phyloP scores from a whole-genome alignment of 108 stramenopile species.

The Seminavis robusta region DNA sequence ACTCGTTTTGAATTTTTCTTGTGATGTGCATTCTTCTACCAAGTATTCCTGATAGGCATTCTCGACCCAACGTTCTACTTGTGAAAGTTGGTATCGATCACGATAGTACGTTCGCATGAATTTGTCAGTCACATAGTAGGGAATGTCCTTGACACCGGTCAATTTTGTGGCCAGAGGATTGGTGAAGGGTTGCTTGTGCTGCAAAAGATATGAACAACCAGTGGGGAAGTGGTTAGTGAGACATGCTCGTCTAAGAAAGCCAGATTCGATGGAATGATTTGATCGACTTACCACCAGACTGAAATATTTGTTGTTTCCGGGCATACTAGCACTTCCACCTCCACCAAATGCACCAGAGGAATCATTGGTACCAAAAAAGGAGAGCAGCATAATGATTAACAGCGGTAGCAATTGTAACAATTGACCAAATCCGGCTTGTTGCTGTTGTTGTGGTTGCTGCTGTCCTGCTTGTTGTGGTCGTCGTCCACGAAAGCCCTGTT shows the following conservation, averaged over 20 bases:
- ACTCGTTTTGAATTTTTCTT: constrained; percentile 59
- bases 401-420: constrained; percentile 71
- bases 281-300: constrained; percentile 64
- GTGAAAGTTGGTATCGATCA: constrained; percentile 84
- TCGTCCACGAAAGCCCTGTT: constrained; percentile 4
- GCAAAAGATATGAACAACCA: constrained; percentile 1
- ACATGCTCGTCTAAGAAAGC: neutral
- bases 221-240: no score
- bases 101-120: constrained; percentile 76
- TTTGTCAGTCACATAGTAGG: constrained; percentile 79
- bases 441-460: constrained; percentile 26
- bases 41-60: constrained; percentile 72
- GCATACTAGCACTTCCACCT: constrained; percentile 8
- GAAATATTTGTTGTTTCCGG: constrained; percentile 72
- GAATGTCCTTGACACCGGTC: constrained; percentile 80
- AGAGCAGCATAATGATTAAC: constrained; percentile 58
- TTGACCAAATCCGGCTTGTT: constrained; percentile 30
- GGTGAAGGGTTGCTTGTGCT: constrained; percentile 58
- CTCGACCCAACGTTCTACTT: constrained; percentile 89
- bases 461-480: neutral
- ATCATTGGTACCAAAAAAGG: constrained; percentile 59
- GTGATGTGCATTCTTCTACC: constrained; percentile 74
- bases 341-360: no score
- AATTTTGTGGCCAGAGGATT: constrained; percentile 69
- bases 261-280: neutral